Evolutionary conservation across 129 eudicot genomes (phyloP), one percentile per base, ranked within the genome.

Genomic region (Lactuca saligna): DNA sequence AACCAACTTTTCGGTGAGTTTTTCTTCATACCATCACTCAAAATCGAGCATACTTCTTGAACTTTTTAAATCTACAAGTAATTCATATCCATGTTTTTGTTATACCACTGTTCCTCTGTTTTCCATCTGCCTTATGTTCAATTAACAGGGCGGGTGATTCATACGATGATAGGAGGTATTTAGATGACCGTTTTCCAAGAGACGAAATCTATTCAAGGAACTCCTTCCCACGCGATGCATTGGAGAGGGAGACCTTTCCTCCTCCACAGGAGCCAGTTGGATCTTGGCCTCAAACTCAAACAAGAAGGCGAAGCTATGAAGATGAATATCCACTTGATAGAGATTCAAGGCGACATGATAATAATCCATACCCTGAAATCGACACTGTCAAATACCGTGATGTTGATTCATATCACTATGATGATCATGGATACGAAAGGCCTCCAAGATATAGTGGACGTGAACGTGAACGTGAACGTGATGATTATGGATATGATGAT

Each of bases 1-100:
- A 94, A 77, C 89, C 96, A 65, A 85, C 87, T 77, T 90, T 77
- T 65, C 96, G 96, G 99, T 94, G 82, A 83, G 97, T 90, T 69
- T 35, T 57, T 39, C 56, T 29, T 74, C 46, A 75, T 78, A 42
- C 72, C 53, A 51, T 67, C 54, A 25, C 2, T 25, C 29, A 25
- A 25, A 25, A 25, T 25, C 1, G 2, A 25, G 29, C 1, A 25
- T 25, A 25, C 29, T 25, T 25, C 14, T 57, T 13, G 35, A 58
- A 31, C 76, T 72, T 63, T 57, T 42, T 68, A 56, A 63, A 17
- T 53, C 14, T 12, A 25, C 57, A 14, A n/a, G 41, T 32, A 7
- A 60, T 25, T 17, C 33, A 48, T 17, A 15, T 25, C 1, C 29
- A 25, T 25, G 29, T 37, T 58, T 39, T 72, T 48, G 57, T 65